A percentile compares a stretch with the other conserved stretches of the same genome.
These are phyloP conservation scores for Debaryomyces psychrophilus DNA, from an alignment of 1,139 yeast genomes.

Conservation along the genomic window DNA sequence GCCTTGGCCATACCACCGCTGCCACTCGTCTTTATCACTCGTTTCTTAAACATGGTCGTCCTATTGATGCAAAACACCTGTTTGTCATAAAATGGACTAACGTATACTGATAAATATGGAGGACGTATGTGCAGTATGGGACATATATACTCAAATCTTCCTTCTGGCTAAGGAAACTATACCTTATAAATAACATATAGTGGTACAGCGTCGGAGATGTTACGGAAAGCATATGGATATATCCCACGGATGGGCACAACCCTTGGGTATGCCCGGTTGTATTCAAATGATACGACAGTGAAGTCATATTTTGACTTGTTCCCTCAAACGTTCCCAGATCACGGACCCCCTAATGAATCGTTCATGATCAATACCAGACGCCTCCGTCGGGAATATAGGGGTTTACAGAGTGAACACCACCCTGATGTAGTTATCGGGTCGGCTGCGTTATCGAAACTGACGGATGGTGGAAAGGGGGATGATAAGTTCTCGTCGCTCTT, in stretches of 20 bases:
- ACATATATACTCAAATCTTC: not conserved
- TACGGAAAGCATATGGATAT: not conserved
- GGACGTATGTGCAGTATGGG: slow-evolving; percentile 3
- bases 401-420: slow-evolving; percentile 72
- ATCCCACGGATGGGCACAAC: not conserved
- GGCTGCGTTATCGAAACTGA: slow-evolving; percentile 20
- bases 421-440: slow-evolving; percentile 66
- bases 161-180: not conserved
- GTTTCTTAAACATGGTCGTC: slow-evolving; percentile 37
- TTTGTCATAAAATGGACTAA: not conserved
- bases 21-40: slow-evolving; percentile 25
- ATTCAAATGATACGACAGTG: slow-evolving; percentile 12
- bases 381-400: slow-evolving; percentile 74
- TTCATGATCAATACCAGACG: slow-evolving; percentile 58
- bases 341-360: slow-evolving; percentile 66
- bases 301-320: slow-evolving; percentile 59
- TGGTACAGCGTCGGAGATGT: not conserved
- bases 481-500: slow-evolving; percentile 52
- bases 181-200: not conserved
- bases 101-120: not conserved
- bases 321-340: slow-evolving; percentile 72
- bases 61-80: not conserved
- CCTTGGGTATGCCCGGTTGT: slow-evolving; percentile 2
- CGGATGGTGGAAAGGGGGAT: slow-evolving; percentile 18
- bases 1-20: slow-evolving; percentile 15